These are phyloP conservation scores for Haematococcus lacustris DNA, from an alignment of 139 green algal species.

Conservation along the genomic window DNA sequence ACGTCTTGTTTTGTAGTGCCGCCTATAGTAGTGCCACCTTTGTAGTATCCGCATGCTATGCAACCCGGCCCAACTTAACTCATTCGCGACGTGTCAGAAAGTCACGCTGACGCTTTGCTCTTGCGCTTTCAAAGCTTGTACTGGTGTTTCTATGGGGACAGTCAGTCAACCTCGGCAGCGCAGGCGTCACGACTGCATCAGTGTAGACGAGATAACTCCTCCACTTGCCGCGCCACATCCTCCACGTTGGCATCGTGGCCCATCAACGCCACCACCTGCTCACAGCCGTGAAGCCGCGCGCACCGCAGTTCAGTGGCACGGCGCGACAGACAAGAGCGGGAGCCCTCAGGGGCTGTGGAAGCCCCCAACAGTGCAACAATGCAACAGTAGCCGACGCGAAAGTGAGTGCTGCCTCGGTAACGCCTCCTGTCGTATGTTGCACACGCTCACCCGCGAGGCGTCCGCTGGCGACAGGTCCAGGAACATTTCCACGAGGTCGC, in stretches of 20 bases:
- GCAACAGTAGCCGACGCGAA: background rate
- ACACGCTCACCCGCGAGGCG: background rate
- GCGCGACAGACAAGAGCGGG: background rate
- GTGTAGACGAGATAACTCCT: conserved; percentile 69
- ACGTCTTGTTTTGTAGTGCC: too few relatives aligned
- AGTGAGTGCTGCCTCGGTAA: background rate
- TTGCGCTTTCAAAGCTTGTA: too few relatives aligned
- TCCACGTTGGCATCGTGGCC: conserved; percentile 31
- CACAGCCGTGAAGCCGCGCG: conserved; percentile 7
- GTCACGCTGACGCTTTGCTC: too few relatives aligned
- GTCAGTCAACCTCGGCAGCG: too few relatives aligned
- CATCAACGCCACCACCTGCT: conserved; percentile 35
- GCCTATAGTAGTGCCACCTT: too few relatives aligned
- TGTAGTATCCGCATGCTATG: too few relatives aligned
- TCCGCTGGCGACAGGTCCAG: conserved; percentile 48
- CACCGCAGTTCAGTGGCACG: background rate
- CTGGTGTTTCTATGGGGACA: too few relatives aligned
- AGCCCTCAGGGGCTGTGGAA: background rate
- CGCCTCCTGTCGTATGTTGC: background rate
- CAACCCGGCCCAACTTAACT: too few relatives aligned
- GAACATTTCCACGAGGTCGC: conserved; percentile 91
- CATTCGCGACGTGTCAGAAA: too few relatives aligned
- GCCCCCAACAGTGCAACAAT: background rate
- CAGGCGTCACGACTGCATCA: too few relatives aligned
- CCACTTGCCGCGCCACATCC: conserved; percentile 46